Percentiles rank a stretch among this genome's conserved stretches.
Conservation (phyloP, 148 eudicot species). For the Rhododendron simsii region DNA sequence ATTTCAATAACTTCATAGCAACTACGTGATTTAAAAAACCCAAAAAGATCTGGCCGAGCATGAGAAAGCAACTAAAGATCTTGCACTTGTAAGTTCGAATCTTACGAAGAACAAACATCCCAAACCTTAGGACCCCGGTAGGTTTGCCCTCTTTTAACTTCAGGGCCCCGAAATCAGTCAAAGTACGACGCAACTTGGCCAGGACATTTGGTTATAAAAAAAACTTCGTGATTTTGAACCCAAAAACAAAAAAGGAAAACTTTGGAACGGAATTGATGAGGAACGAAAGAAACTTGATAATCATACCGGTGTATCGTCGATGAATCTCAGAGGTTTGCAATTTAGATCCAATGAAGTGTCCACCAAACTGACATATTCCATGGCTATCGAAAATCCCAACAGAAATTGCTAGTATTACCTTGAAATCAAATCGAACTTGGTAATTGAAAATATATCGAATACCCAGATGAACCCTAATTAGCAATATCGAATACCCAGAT, state of each 20-base stretch:
- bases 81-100: no score
- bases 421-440: neutral
- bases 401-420: neutral
- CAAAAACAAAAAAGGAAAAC: neutral
- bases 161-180: no score
- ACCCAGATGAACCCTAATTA: neutral
- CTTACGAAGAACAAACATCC: no score
- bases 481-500: neutral
- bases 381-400: conserved; percentile 7
- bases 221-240: no score
- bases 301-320: conserved; percentile 43
- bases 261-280: neutral
- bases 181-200: no score
- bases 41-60: neutral
- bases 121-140: no score
- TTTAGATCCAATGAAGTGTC: conserved; percentile 67
- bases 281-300: neutral
- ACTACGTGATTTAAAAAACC: neutral
- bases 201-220: no score
- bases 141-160: no score
- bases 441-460: neutral
- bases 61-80: no score
- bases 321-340: conserved; percentile 31
- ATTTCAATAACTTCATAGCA: neutral
- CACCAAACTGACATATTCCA: conserved; percentile 64